phyloP scores from a whole-genome alignment of 306 rosid species.

The Vicia villosa region DNA sequence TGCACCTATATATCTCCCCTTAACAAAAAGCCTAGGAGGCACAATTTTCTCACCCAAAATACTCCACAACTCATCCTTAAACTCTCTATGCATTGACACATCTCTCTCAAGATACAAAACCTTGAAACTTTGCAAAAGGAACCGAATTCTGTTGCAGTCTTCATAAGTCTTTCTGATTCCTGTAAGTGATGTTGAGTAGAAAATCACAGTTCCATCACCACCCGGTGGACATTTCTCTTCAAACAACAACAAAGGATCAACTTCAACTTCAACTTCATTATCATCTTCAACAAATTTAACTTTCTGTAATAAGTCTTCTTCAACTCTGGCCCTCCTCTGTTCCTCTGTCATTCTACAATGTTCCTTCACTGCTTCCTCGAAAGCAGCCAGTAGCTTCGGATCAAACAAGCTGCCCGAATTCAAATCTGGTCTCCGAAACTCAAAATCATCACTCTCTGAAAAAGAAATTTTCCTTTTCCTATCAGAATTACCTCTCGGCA shows the following conservation, averaged over 20 bases:
- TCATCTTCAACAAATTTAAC: constrained; percentile 32
- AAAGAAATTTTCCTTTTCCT: constrained; percentile 28
- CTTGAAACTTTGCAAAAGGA: constrained; percentile 71
- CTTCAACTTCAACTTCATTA: neutral
- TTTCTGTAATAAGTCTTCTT: constrained; percentile 36
- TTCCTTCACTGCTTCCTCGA: constrained; percentile 60
- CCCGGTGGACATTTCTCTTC: constrained; percentile 78
- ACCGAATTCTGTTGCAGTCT: constrained; percentile 73
- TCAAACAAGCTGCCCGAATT: constrained; percentile 80
- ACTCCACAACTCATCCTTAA: constrained; percentile 68
- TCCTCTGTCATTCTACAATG: constrained; percentile 48
- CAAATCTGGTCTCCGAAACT: constrained; percentile 75
- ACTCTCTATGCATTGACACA: constrained; percentile 78
- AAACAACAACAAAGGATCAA: constrained; percentile 48
- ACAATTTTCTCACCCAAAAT: constrained; percentile 47
- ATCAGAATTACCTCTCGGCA: constrained; percentile 1
- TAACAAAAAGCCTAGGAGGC: constrained; percentile 85
- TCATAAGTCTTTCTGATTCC: constrained; percentile 88
- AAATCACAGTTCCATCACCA: constrained; percentile 57
- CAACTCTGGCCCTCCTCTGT: constrained; percentile 43
- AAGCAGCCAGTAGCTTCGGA: constrained; percentile 71
- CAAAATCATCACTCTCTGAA: constrained; percentile 49
- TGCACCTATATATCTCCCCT: constrained; percentile 81
- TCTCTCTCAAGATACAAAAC: constrained; percentile 73
- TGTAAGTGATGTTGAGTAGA: constrained; percentile 78